These are phyloP conservation scores for Ophiostoma sp. DNA, from an alignment of 2,329 filamentous ascomycete species.

Conservation along the genomic window DNA sequence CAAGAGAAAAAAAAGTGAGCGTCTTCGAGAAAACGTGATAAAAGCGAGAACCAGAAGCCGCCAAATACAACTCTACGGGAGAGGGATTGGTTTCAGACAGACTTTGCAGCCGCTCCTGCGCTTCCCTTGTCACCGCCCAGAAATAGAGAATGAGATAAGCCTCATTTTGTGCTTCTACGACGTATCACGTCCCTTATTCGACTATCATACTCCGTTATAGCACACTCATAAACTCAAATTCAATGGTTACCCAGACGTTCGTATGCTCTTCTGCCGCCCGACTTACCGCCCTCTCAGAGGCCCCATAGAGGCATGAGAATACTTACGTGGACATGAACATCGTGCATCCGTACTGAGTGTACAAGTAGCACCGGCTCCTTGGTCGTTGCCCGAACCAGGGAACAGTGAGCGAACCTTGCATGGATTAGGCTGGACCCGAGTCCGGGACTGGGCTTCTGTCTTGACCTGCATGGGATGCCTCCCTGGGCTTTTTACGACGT, in stretches of 20 bases:
- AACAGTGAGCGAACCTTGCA: constrained; percentile 7
- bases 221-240: background rate
- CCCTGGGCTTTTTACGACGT: background rate
- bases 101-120: background rate
- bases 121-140: background rate
- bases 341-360: background rate
- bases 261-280: background rate
- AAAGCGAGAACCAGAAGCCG: background rate
- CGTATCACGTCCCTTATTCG: background rate
- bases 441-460: background rate
- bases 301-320: background rate
- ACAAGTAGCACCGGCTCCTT: constrained; percentile 5
- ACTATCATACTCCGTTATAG: no score
- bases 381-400: constrained; percentile 12
- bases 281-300: background rate
- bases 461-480: constrained; percentile 18
- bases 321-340: background rate
- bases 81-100: background rate
- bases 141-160: background rate
- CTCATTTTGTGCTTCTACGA: background rate
- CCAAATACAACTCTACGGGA: background rate
- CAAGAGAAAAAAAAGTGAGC: no score
- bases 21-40: no score
- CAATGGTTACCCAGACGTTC: background rate
- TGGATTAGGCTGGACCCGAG: constrained; percentile 9